phyloP scores from a whole-genome alignment of 2,329 filamentous ascomycete genomes.

The Claviceps africana region DNA sequence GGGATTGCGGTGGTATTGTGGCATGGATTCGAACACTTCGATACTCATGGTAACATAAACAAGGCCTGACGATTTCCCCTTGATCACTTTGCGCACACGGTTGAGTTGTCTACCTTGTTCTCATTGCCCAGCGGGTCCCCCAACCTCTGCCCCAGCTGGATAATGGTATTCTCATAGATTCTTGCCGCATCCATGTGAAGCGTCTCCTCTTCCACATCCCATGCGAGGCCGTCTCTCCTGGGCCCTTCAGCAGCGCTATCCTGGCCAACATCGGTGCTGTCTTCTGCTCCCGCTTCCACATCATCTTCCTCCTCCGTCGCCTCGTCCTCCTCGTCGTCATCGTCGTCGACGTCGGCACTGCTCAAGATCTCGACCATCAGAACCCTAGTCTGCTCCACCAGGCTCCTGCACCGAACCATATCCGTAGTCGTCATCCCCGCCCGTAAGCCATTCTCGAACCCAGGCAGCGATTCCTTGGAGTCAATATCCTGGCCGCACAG shows the following conservation, averaged over 20 bases:
- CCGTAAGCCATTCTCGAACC: conserved; percentile 47
- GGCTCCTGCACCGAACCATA: conserved; percentile 72
- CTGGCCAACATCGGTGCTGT: conserved; percentile 4
- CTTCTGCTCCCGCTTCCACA: neutral
- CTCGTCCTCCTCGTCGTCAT: conserved; percentile 21
- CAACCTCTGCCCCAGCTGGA: conserved; percentile 56
- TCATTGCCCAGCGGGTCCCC: conserved; percentile 25
- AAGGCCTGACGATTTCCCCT: neutral
- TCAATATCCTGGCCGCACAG: conserved; percentile 53
- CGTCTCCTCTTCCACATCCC: conserved; percentile 33
- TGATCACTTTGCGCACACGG: neutral
- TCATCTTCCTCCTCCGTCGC: conserved; percentile 26
- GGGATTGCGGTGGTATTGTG: neutral
- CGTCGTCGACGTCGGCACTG: no score
- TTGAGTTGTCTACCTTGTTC: conserved; percentile 3
- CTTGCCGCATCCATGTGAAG: conserved; percentile 57
- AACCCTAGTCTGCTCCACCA: conserved; percentile 64
- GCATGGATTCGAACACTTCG: neutral
- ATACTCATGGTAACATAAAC: neutral
- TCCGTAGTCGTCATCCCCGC: conserved; percentile 65
- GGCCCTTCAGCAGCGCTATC: conserved; percentile 20
- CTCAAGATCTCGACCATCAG: conserved; percentile 56
- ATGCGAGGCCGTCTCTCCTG: conserved; percentile 6
- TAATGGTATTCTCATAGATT: conserved; percentile 69
- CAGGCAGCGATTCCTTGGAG: conserved; percentile 51